Base-by-base conservation (phyloP, 2,329 filamentous ascomycete species). In the Ophiocordyceps camponoti-rufipedis region DNA sequence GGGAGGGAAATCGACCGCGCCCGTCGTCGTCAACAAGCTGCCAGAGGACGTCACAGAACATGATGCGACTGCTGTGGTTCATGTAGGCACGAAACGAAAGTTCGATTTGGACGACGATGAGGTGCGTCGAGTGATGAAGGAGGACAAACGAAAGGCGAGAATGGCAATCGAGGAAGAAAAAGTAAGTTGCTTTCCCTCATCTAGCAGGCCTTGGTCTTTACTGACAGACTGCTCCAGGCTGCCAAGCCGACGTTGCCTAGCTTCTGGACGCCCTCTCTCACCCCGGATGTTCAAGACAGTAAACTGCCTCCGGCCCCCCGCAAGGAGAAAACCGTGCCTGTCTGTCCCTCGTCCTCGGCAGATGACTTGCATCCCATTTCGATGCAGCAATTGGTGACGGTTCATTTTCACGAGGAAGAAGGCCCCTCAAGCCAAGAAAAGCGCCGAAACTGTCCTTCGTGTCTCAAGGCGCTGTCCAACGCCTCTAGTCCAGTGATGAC, bases 241-340 rank as follows among this genome's bases (percentile, higher is more conserved):
- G 68, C 73, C 9, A 84, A 82, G 61, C 73, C 76, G 1, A 72
- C 73, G 14, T 65, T 94, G 0, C 85, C 86, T 0, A 93, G 86
- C 0, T 96, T 96, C 64, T 96, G 89, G 91, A 82, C 89, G 1
- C 89, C 87, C 0, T 85, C 82, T 0, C 74, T 89, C 47, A 93
- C 84, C 0, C 86, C 86, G 12, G 61, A 63, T 39, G 59, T 60
- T 32, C 56, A 61, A 42, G 54, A 60, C 45, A 58, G 69, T 43
- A 66, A 70, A 45, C 66, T 78, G 45, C 68, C 78, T 55, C 63
- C 72, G 7, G 64, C 74, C 38, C 63, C 63, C n/a, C 80, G 77
- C 57, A 72, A 76, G 45, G 58, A 65, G 44, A 93, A 91, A 56
- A 64, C 73, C 28, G 68, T 70, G 5, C 85, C 87, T 0, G 68